Base-by-base conservation (phyloP, 2,329 filamentous ascomycete species). In the Aspergillus tamarii region DNA sequence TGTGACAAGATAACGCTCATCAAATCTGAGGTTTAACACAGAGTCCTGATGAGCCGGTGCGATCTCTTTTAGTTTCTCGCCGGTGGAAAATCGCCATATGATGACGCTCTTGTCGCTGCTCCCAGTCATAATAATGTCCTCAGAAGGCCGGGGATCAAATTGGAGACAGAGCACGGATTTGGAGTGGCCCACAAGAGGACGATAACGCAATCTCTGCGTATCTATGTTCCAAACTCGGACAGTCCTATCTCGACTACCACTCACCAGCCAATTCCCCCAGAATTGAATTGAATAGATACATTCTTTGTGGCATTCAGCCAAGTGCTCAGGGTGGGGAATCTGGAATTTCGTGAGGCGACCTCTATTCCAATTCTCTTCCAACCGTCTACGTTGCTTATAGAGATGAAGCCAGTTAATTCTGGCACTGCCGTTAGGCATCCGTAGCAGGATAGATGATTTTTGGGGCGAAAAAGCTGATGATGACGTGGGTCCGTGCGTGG, bases 281-380 rank as follows among this genome's bases (percentile, higher is more conserved):
- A 94, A 96, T 76, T 99, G 94, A 59, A 99, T 88, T 2, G 92
- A 94, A 78, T 99, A 99, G 14, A 99, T 93, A 76, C 94, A 98
- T 74, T 98, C 94, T 23, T 84, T 85, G 74, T 99, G 95, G 0
- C 92, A 92, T 75, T 98, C 94, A 36, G 91, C 85, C 1, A 88
- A 88, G 71, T 93, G 85, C 43, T 88, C 84, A 0, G 93, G 93
- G 72, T 97, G 93, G 0, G 95, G 95, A 1, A 99, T 85, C 75
- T 96, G 93, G 72, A 98, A 98, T 67, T 94, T 96, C 3, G 85
- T 88, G 75, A 87, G 97, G 63, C 88, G 90, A 4, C 92, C 94
- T 23, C 89, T 85, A 64, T 92, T 88, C 95, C 95, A 99, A 75
- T 99, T 98, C 9, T 90, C 88, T 79, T 99, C 95, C 16, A 99